Base-by-base conservation (phyloP, 2,329 filamentous ascomycete species). In the Metarhizium guizhouense region DNA sequence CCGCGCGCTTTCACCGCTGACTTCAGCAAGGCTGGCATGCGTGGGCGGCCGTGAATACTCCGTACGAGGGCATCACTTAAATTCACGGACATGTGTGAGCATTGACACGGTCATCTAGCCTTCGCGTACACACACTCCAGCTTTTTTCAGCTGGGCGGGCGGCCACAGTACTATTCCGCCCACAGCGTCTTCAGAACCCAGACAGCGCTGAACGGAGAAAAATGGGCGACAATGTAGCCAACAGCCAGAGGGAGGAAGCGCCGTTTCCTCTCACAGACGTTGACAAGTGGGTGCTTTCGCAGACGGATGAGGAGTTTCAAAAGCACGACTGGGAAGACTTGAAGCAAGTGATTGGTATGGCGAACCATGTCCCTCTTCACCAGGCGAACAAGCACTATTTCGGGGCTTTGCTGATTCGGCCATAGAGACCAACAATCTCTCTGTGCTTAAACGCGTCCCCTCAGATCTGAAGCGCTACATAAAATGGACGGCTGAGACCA, bases 391-490 rank as follows among this genome's bases (percentile, higher is more conserved):
- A 8, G 32, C 4, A 34, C 6, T 34, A 11, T 34, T 7, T 5
- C 10, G 7, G 13, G 18, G 36, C 10, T 29, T 34, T 14, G n/a
- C 50, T 52, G 7, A 52, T 32, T 36, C 51, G 25, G 50, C 25
- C 34, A 20, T 45, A 82, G 75, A 70, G 53, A 72, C 67, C 53
- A 85, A 85, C 65, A 73, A 86, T 40, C 84, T 96, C 57, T 82
- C 87, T 59, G 77, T 81, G 29, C 86, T 96, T 62, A 89, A 90
- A 67, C 82, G 93, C 42, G 83, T 85, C 56, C 91, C 93, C 1
- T 91, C 87, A 30, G 87, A 95, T 63, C 76, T 96, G 58, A 80
- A 87, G 54, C 80, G 81, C 45, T 96, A 96, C 67, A 85, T 93
- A 63, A 76, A 85, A 66, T 96, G 87, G 80, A 89, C 86, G 14